Conservation (phyloP, 2,329 filamentous ascomycete species). For the Cercospora zeina region DNA sequence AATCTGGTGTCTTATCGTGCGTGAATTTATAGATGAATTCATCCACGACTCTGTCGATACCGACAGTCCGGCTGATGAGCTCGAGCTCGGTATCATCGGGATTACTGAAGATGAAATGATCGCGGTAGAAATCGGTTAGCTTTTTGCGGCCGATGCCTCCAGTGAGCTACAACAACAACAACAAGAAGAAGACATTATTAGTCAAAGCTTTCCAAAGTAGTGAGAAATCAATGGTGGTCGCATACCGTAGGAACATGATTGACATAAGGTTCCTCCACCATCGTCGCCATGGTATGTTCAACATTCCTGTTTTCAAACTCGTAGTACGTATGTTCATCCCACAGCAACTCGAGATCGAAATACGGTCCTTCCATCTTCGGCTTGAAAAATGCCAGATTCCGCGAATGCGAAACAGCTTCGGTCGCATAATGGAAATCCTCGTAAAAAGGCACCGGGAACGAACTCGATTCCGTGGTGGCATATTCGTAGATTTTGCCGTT, state of each 20-base stretch:
- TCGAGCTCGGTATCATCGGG: slow-evolving; percentile 66
- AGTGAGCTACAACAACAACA: slow-evolving; percentile 44
- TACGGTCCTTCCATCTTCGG: slow-evolving; percentile 61
- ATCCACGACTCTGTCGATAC: slow-evolving; percentile 69
- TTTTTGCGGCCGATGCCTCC: slow-evolving; percentile 67
- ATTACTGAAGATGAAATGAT: slow-evolving; percentile 76
- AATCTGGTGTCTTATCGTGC: slow-evolving; percentile 64
- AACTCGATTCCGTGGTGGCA: slow-evolving; percentile 45
- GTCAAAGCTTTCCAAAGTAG: neutral
- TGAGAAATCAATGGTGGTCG: neutral
- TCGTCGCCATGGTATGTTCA: slow-evolving; percentile 74
- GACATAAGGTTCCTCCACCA: slow-evolving; percentile 77
- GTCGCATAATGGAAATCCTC: slow-evolving; percentile 54
- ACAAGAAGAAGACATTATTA: neutral
- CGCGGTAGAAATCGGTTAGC: slow-evolving; percentile 67
- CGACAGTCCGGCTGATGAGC: slow-evolving; percentile 69
- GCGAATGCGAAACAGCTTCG: slow-evolving; percentile 65
- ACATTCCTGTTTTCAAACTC: slow-evolving; percentile 71
- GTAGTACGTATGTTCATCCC: slow-evolving; percentile 73
- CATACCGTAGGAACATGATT: slow-evolving; percentile 68
- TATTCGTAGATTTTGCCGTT: slow-evolving; percentile 46
- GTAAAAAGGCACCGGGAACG: slow-evolving; percentile 55
- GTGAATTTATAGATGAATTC: slow-evolving; percentile 68
- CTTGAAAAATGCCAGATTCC: slow-evolving; percentile 66
- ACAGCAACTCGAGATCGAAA: slow-evolving; percentile 74